These are phyloP conservation scores for Arthrinium phaeospermum DNA, from an alignment of 2,329 filamentous ascomycete species.

Conservation along the genomic window DNA sequence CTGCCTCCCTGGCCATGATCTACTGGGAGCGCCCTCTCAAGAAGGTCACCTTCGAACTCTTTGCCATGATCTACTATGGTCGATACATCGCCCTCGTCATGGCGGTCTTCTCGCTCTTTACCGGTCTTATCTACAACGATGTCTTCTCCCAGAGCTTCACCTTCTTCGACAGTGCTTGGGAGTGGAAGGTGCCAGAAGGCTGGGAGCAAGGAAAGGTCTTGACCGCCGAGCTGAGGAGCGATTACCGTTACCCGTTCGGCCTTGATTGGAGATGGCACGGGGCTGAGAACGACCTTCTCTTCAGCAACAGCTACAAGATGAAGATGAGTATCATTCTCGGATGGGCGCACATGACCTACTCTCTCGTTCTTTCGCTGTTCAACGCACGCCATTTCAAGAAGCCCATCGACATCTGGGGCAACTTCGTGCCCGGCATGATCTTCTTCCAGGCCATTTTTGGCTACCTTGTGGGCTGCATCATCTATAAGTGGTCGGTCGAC, in stretches of 20 bases:
- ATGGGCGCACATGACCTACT: slow-evolving; percentile 99
- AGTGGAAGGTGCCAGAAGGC: slow-evolving; percentile 71
- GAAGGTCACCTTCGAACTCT: slow-evolving; percentile 91
- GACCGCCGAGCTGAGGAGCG: slow-evolving; percentile 67
- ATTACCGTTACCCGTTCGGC: slow-evolving; percentile 93
- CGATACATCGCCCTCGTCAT: slow-evolving; percentile 99
- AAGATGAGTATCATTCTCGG: slow-evolving; percentile 98
- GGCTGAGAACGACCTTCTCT: slow-evolving; percentile 91
- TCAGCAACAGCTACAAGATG: slow-evolving; percentile 99
- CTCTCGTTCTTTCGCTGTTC: slow-evolving; percentile 87
- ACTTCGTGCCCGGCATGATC: slow-evolving; percentile 97
- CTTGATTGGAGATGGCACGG: slow-evolving; percentile 97
- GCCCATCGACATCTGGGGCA: slow-evolving; percentile 94
- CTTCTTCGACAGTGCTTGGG: slow-evolving; percentile 88
- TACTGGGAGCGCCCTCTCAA: slow-evolving; percentile 93
- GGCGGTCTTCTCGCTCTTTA: slow-evolving; percentile 96
- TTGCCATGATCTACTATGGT: slow-evolving; percentile 98
- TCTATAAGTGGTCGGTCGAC: slow-evolving; percentile 97
- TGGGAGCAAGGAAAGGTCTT: slow-evolving; percentile 71
- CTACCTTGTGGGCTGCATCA: slow-evolving; percentile 89
- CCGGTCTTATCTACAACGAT: slow-evolving; percentile 97
- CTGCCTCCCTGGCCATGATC: slow-evolving; percentile 88
- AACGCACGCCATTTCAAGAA: slow-evolving; percentile 96
- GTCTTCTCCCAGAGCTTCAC: slow-evolving; percentile 93
- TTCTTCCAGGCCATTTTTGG: slow-evolving; percentile 99